These are phyloP conservation scores for Colletotrichum sp. DNA, from an alignment of 2,329 filamentous ascomycete genomes.

Conservation along the genomic window DNA sequence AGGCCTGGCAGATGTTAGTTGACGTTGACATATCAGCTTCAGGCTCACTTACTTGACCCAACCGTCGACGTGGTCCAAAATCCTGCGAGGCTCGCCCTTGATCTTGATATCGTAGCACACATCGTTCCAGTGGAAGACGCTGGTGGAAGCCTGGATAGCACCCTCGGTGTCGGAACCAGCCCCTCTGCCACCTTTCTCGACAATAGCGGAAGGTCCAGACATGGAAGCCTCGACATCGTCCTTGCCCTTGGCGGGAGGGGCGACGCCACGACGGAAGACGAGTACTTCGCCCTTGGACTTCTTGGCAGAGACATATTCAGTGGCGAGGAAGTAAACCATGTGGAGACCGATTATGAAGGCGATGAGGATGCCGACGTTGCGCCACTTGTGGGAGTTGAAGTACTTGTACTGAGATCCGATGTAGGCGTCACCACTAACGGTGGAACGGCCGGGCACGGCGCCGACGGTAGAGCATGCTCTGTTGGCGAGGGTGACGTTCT, in stretches of 20 bases:
- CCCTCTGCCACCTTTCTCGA: conserved; percentile 14
- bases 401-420: conserved; percentile 51
- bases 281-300: conserved; percentile 68
- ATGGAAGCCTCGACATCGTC: conserved; percentile 14
- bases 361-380: conserved; percentile 62
- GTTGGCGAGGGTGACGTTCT: conserved; percentile 23
- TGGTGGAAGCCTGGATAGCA: conserved; percentile 51
- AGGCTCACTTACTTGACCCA: conserved; percentile 61
- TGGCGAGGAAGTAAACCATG: conserved; percentile 51
- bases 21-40: not conserved
- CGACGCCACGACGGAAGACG: conserved; percentile 57
- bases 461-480: conserved; percentile 51
- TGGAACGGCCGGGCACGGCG: conserved; percentile 42
- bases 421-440: conserved; percentile 50
- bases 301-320: conserved; percentile 50
- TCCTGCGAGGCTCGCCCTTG: conserved; percentile 63
- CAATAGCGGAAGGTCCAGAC: conserved; percentile 12
- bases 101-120: conserved; percentile 75
- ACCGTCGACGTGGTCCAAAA: conserved; percentile 72
- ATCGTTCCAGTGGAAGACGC: conserved; percentile 72
- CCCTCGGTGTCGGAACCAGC: not conserved
- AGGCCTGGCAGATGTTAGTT: not conserved
- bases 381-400: conserved; percentile 50
- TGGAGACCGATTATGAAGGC: conserved; percentile 55
- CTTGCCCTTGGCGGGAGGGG: conserved; percentile 6